Conservation (phyloP, 768 basidiomycete species). For the Collybia sp. region DNA sequence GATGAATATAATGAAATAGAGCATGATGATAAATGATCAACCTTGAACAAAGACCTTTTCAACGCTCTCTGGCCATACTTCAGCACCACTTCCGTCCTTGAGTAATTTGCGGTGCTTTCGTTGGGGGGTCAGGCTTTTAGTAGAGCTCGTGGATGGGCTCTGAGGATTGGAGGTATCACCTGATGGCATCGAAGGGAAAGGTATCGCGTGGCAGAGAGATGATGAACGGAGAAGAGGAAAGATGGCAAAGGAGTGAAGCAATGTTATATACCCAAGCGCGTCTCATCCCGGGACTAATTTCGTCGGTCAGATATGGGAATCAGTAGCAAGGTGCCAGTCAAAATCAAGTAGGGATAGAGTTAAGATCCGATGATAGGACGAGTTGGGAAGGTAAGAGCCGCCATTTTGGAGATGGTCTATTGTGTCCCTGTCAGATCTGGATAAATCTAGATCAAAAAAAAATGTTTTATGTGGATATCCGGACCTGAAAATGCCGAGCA, state of each 20-base stretch:
- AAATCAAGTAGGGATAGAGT: conserved; percentile 18
- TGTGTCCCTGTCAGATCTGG: conserved; percentile 25
- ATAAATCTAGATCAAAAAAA: conserved; percentile 8
- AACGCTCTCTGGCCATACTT: conserved; percentile 80
- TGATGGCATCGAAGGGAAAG: background rate
- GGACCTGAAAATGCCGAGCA: background rate
- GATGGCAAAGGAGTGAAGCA: background rate
- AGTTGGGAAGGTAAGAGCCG: conserved; percentile 48
- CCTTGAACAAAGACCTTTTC: conserved; percentile 79
- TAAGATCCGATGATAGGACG: conserved; percentile 49
- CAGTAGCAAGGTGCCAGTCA: conserved; percentile 11
- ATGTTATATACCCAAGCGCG: no score
- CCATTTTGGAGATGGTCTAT: conserved; percentile 36
- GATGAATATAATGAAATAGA: conserved; percentile 4
- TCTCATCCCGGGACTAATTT: no score
- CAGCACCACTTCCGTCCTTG: conserved; percentile 70
- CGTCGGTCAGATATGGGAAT: conserved; percentile 20
- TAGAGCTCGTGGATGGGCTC: conserved; percentile 6
- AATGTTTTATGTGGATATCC: conserved; percentile 10
- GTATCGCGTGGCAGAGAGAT: background rate
- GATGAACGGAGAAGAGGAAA: background rate
- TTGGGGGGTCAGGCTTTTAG: conserved; percentile 60
- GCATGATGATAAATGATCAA: conserved; percentile 15
- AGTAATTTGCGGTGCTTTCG: conserved; percentile 82
- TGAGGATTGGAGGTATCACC: background rate